These are phyloP conservation scores for Trametes hirsuta DNA, from an alignment of 1,284 basidiomycete genomes.

Conservation along the genomic window DNA sequence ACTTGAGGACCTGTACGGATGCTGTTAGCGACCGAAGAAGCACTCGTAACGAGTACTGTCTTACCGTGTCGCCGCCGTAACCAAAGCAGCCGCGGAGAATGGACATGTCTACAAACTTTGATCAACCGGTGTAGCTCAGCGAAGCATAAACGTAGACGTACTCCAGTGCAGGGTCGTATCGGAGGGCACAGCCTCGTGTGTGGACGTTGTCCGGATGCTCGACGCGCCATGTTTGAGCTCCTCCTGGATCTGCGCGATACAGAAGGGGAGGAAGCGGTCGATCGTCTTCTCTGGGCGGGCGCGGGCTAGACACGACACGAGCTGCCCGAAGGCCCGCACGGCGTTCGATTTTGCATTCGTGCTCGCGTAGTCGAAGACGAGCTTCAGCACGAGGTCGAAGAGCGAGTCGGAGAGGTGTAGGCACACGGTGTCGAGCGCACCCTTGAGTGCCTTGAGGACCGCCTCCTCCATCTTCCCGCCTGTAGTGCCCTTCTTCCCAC, in stretches of 20 bases:
- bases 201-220: slow-evolving; percentile 88
- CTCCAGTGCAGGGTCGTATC: slow-evolving; percentile 97
- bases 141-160: slow-evolving; percentile 42
- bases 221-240: slow-evolving; percentile 94
- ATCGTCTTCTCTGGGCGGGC: slow-evolving; percentile 81
- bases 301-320: slow-evolving; percentile 86
- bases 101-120: slow-evolving; percentile 61
- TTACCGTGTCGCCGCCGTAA: slow-evolving; percentile 66
- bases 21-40: background rate
- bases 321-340: slow-evolving; percentile 88
- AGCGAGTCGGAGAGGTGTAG: slow-evolving; percentile 87
- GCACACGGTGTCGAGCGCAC: slow-evolving; percentile 85
- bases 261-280: slow-evolving; percentile 81
- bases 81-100: slow-evolving; percentile 81
- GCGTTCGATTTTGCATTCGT: slow-evolving; percentile 89
- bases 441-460: slow-evolving; percentile 83
- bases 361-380: slow-evolving; percentile 87
- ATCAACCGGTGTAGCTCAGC: slow-evolving; percentile 9
- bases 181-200: slow-evolving; percentile 78
- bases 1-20: slow-evolving; percentile 61
- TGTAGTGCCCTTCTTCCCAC: slow-evolving; percentile 77
- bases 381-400: slow-evolving; percentile 85
- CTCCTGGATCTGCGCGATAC: slow-evolving; percentile 78
- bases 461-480: slow-evolving; percentile 88
- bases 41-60: slow-evolving; percentile 26